phyloP scores from a whole-genome alignment of 352 stramenopile genomes.

The Phytophthora meadii region DNA sequence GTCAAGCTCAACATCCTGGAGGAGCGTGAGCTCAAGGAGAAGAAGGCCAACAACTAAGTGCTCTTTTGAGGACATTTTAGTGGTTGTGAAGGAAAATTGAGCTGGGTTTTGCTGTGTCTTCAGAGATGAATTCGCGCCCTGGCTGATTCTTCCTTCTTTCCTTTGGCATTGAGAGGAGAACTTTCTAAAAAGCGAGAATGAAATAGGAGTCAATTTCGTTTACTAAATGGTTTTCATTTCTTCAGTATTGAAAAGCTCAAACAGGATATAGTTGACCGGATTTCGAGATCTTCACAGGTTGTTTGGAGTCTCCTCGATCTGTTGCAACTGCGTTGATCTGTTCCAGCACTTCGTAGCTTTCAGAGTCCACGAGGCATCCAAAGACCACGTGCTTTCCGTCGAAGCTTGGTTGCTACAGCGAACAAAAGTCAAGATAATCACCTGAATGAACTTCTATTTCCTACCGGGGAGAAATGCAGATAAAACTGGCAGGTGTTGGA shows the following conservation, averaged over 20 bases:
- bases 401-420: slow-evolving; percentile 49
- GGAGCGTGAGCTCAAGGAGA: slow-evolving; percentile 88
- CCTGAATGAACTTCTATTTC: too few relatives aligned
- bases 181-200: slow-evolving; percentile 45
- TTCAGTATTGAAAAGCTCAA: slow-evolving; percentile 2
- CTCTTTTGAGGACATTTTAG: slow-evolving; percentile 6
- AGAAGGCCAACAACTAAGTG: slow-evolving; percentile 75
- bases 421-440: background rate
- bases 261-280: slow-evolving; percentile 57
- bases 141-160: slow-evolving; percentile 1
- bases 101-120: slow-evolving; percentile 26
- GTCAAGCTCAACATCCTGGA: slow-evolving; percentile 99
- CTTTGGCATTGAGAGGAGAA: slow-evolving; percentile 38
- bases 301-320: slow-evolving; percentile 52
- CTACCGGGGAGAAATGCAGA: slow-evolving; percentile 73
- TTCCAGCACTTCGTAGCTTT: slow-evolving; percentile 56
- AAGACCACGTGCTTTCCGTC: slow-evolving; percentile 89
- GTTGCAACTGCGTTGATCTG: slow-evolving; percentile 64
- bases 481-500: slow-evolving; percentile 98
- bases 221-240: background rate
- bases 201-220: slow-evolving; percentile 41
- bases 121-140: slow-evolving; percentile 23
- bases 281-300: slow-evolving; percentile 48
- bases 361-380: slow-evolving; percentile 52
- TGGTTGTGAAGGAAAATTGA: slow-evolving; percentile 13